A percentile compares a stretch with the other conserved stretches of the same genome.
These are phyloP conservation scores for Ogataea siamensis DNA, from an alignment of 805 yeast genomes.

Conservation along the genomic window DNA sequence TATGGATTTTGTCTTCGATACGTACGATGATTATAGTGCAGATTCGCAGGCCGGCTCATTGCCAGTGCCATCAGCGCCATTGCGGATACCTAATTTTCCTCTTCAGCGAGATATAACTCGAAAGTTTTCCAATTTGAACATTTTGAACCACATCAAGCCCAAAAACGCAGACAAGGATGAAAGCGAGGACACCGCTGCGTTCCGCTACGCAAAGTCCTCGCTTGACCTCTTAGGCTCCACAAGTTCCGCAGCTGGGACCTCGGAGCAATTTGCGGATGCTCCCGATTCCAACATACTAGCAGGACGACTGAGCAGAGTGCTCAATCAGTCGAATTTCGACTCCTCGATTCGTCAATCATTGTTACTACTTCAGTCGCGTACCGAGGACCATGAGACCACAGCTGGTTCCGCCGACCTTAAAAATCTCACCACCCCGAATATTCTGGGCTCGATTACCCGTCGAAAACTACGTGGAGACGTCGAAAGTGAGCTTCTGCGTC, in stretches of 20 bases:
- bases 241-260: conserved; percentile 7
- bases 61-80: conserved; percentile 41
- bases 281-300: conserved; percentile 32
- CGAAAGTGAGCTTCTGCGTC: conserved; percentile 57
- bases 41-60: conserved; percentile 12
- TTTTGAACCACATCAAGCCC: conserved; percentile 29
- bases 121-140: conserved; percentile 35
- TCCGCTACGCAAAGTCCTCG: conserved; percentile 49
- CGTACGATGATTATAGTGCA: conserved; percentile 21
- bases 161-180: conserved; percentile 12
- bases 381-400: conserved; percentile 24
- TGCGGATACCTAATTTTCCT: conserved; percentile 37
- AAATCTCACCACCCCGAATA: conserved; percentile 43
- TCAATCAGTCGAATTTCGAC: conserved; percentile 45
- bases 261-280: conserved; percentile 7
- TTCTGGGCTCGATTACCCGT: conserved; percentile 59
- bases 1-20: conserved; percentile 33
- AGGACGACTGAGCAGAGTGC: conserved; percentile 47
- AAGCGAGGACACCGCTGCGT: conserved; percentile 32
- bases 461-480: conserved; percentile 57
- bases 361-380: conserved; percentile 27
- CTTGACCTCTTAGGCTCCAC: conserved; percentile 34
- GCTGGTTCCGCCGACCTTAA: conserved; percentile 23
- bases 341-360: conserved; percentile 33
- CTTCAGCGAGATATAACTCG: conserved; percentile 37